Conservation (phyloP, 1,139 yeast genomes). For the Candida anutae region DNA sequence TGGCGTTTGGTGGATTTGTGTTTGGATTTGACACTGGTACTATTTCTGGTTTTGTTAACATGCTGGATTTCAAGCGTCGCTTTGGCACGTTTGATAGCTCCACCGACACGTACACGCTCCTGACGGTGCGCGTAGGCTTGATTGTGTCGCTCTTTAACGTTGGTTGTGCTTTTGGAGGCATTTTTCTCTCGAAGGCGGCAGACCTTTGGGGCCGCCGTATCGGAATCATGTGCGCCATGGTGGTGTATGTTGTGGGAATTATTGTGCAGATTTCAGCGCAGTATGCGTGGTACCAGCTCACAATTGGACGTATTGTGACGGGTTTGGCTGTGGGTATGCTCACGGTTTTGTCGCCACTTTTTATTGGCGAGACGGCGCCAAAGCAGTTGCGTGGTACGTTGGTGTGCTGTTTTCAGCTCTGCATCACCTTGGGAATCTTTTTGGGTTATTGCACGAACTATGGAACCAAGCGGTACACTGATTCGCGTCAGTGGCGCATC, state of each 20-base stretch:
- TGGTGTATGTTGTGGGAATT: conserved; percentile 16
- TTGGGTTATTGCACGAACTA: conserved; percentile 33
- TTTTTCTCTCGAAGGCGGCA: conserved; percentile 13
- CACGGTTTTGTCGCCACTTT: conserved; percentile 16
- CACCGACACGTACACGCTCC: conserved; percentile 18
- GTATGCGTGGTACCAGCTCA: conserved; percentile 39
- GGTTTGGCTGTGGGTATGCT: conserved; percentile 19
- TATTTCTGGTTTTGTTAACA: conserved; percentile 24
- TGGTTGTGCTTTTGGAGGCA: conserved; percentile 19
- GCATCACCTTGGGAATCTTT: conserved; percentile 27
- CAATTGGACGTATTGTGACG: conserved; percentile 37
- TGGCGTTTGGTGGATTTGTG: conserved; percentile 20
- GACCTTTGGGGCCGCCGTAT: conserved; percentile 17
- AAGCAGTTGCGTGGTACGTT: conserved; percentile 18
- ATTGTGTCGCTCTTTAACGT: conserved; percentile 18
- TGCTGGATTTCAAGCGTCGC: conserved; percentile 14
- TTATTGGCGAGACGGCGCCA: conserved; percentile 18
- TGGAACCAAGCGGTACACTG: conserved; percentile 12
- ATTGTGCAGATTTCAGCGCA: conserved; percentile 15
- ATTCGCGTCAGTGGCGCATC: conserved; percentile 12
- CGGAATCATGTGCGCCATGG: conserved; percentile 16
- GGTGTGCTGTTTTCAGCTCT: conserved; percentile 19
- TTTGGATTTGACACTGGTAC: conserved; percentile 22
- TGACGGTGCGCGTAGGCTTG: conserved; percentile 41
- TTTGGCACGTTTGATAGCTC: conserved; percentile 12